These are phyloP conservation scores for Ashbya aceris DNA, from an alignment of 1,139 yeast genomes.

Conservation along the genomic window DNA sequence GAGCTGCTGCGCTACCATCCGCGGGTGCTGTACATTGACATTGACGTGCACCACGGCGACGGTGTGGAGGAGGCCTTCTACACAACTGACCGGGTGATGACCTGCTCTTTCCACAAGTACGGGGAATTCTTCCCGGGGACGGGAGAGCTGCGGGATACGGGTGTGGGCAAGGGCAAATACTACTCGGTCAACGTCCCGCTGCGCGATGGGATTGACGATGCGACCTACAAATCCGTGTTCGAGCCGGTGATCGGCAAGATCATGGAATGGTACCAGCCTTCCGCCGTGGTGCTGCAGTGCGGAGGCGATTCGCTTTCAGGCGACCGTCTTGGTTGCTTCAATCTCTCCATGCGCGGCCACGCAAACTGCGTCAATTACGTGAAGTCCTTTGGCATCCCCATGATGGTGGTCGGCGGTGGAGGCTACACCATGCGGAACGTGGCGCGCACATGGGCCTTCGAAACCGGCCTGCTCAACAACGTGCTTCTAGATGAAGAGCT, in stretches of 20 bases:
- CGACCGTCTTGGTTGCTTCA: conserved; percentile 86
- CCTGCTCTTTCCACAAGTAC: conserved; percentile 92
- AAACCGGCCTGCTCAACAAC: conserved; percentile 80
- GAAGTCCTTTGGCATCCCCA: conserved; percentile 78
- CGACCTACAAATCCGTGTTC: conserved; percentile 74
- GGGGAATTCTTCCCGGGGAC: conserved; percentile 97
- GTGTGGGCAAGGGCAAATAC: conserved; percentile 83
- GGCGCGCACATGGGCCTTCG: conserved; percentile 92
- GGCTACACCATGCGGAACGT: conserved; percentile 98
- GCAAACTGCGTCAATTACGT: conserved; percentile 91
- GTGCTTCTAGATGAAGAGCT: conserved; percentile 70
- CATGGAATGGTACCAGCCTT: conserved; percentile 90
- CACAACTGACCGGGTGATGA: conserved; percentile 94
- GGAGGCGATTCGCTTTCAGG: conserved; percentile 94
- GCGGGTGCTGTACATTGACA: conserved; percentile 89
- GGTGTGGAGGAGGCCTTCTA: conserved; percentile 98
- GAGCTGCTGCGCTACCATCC: conserved; percentile 87
- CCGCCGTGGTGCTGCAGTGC: conserved; percentile 83
- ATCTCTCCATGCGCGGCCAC: conserved; percentile 85
- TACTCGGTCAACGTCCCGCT: conserved; percentile 83
- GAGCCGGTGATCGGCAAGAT: conserved; percentile 76
- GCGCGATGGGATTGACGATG: conserved; percentile 89
- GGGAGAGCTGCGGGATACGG: conserved; percentile 81
- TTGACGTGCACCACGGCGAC: conserved; percentile 96
- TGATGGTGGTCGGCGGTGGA: conserved; percentile 94